Conservation (phyloP, 2,329 filamentous ascomycete species). For the Talaromyces sp. region DNA sequence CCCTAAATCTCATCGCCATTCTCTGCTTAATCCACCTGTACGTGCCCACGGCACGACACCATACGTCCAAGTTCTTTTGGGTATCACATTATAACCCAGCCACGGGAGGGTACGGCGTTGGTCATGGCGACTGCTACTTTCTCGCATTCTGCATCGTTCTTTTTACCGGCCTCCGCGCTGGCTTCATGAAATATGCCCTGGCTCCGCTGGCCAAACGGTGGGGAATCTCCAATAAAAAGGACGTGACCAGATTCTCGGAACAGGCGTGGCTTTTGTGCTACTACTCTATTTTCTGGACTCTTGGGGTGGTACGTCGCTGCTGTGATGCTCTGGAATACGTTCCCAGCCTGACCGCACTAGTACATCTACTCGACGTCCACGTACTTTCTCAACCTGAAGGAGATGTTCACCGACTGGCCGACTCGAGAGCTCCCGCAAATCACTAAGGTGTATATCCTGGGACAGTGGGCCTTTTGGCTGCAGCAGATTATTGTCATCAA, state of each 20-base stretch:
- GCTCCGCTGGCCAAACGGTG: slow-evolving; percentile 64
- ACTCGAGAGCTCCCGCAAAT: slow-evolving; percentile 63
- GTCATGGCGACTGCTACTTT: not conserved
- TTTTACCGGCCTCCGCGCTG: no score
- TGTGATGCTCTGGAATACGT: not conserved
- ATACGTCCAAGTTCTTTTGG: not conserved
- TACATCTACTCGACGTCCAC: slow-evolving; percentile 68
- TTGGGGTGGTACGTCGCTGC: slow-evolving; percentile 61
- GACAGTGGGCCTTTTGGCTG: slow-evolving; percentile 80
- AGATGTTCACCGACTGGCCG: slow-evolving; percentile 76
- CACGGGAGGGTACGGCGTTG: not conserved
- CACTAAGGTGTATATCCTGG: slow-evolving; percentile 76
- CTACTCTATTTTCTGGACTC: slow-evolving; percentile 67
- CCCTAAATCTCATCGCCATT: no score
- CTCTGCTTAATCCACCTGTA: no score
- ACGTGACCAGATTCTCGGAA: slow-evolving; percentile 73
- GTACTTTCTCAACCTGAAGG: slow-evolving; percentile 65
- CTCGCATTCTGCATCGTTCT: no score
- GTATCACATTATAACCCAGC: not conserved
- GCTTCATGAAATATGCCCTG: slow-evolving; percentile 57
- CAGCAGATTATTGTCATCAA: slow-evolving; percentile 85
- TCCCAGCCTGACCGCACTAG: slow-evolving; percentile 33
- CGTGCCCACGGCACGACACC: not conserved
- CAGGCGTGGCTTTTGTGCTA: slow-evolving; percentile 82
- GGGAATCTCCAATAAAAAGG: slow-evolving; percentile 66